phyloP scores from a whole-genome alignment of 192 early-diverging fungal genomes.

The Chytriomyces confervae region DNA sequence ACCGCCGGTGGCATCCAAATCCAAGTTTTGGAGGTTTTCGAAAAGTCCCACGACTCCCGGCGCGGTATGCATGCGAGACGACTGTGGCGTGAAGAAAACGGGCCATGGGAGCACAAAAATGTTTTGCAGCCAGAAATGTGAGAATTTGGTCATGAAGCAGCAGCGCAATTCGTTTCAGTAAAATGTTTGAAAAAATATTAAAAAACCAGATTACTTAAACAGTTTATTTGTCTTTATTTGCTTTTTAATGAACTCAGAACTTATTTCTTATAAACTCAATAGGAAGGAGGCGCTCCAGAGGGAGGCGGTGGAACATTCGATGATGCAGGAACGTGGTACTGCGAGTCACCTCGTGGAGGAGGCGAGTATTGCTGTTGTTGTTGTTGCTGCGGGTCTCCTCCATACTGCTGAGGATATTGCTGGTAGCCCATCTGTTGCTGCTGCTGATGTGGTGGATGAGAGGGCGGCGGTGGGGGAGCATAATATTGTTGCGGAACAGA shows the following conservation, averaged over 20 bases:
- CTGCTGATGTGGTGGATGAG: neutral
- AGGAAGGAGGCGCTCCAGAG: neutral
- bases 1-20: too few relatives aligned
- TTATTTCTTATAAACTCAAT: neutral
- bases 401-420: neutral
- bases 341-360: neutral
- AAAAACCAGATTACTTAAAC: too few relatives aligned
- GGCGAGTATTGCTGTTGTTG: neutral
- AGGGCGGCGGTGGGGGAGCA: neutral
- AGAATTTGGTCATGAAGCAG: slow-evolving; percentile 15
- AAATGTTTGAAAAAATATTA: too few relatives aligned
- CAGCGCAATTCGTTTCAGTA: neutral
- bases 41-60: neutral
- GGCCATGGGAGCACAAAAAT: slow-evolving; percentile 25
- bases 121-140: slow-evolving; percentile 21
- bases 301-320: neutral
- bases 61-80: slow-evolving; percentile 7
- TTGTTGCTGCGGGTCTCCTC: neutral
- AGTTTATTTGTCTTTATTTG: too few relatives aligned
- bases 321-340: neutral
- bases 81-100: slow-evolving; percentile 15
- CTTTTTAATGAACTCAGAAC: too few relatives aligned
- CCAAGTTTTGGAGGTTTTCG: neutral
- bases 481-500: neutral
- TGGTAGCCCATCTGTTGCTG: neutral